phyloP scores from a whole-genome alignment of 768 basidiomycete species.

The Phylloporus sp. region DNA sequence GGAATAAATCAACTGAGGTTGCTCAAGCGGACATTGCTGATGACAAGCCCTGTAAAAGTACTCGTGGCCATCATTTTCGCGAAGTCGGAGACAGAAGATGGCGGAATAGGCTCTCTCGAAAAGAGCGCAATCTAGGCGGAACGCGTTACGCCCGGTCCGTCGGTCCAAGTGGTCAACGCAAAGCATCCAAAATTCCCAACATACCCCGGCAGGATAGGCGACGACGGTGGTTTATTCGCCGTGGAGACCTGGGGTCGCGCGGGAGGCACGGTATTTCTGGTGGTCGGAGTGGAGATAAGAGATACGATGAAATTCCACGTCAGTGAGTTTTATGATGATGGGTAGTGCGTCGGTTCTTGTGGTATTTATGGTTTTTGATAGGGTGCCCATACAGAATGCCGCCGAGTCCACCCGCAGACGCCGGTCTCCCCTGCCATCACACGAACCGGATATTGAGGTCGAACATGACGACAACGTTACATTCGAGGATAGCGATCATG shows the following conservation, averaged over 20 bases:
- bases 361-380: conserved; percentile 8
- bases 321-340: conserved; percentile 4
- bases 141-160: conserved; percentile 17
- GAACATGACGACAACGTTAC: not conserved
- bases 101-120: conserved; percentile 6
- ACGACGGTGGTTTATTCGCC: conserved; percentile 13
- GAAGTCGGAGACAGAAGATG: not conserved
- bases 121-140: not conserved
- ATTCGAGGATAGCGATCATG: conserved; percentile 3
- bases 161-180: conserved; percentile 6
- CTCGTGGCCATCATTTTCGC: not conserved
- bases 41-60: conserved; percentile 5
- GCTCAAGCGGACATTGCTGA: conserved; percentile 8
- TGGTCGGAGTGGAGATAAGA: not conserved
- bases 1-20: conserved; percentile 1
- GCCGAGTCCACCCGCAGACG: conserved; percentile 15
- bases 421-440: conserved; percentile 1
- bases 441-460: conserved; percentile 3
- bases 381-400: conserved; percentile 3
- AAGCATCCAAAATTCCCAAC: not conserved
- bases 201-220: not conserved
- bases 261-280: not conserved
- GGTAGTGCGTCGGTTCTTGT: not conserved
- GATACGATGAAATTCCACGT: conserved; percentile 1
- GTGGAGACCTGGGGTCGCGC: conserved; percentile 7